Base-by-base conservation (phyloP, 1,284 basidiomycete species). In the Irpex lacteus region DNA sequence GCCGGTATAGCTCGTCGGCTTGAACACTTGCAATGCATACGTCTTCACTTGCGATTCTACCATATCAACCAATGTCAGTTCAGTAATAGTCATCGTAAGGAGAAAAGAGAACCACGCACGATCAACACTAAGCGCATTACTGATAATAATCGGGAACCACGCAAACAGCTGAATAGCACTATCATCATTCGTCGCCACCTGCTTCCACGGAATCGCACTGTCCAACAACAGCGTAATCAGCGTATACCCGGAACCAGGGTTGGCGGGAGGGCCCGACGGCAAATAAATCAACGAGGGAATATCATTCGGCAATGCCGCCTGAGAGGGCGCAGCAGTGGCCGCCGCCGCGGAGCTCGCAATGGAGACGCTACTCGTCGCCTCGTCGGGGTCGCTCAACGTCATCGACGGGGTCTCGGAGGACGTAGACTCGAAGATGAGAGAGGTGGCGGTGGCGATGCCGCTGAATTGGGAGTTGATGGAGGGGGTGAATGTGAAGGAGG, bases 111-210 rank as follows among this genome's bases (percentile, higher is more conserved):
- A 9, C 15, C 56, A 76, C 83, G 58, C 72, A 90, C 89, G 52
- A 58, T 71, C 7, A 32, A 88, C 74, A 0, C 68, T 72, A 4
- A 91, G 76, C 2, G 87, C 82, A 2, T 75, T 78, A 5, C 76
- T 66, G 37, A 93, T 75, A 59, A 90, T 71, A 0, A 70, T 37
- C 1, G 89, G 87, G 58, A 85, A 73, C 70, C 79, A 86, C 1
- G 80, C 81, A 68, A 93, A 89, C 55, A 94, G 80, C 75, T 93
- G 88, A 58, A 79, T 83, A 8, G 81, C 78, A 3, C 85, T 78
- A 36, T 83, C 73, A 6, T 72, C 54, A 66, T 77, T 82, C 4
- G 60, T 63, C n/a, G 81, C 81, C 2, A 92, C 89, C 66, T 86
- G 91, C 0, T 70, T 50, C 91, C 91, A 94, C 64, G 81, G 82